These are phyloP conservation scores for Sparassis latifolia DNA, from an alignment of 1,284 basidiomycete species.

Conservation along the genomic window DNA sequence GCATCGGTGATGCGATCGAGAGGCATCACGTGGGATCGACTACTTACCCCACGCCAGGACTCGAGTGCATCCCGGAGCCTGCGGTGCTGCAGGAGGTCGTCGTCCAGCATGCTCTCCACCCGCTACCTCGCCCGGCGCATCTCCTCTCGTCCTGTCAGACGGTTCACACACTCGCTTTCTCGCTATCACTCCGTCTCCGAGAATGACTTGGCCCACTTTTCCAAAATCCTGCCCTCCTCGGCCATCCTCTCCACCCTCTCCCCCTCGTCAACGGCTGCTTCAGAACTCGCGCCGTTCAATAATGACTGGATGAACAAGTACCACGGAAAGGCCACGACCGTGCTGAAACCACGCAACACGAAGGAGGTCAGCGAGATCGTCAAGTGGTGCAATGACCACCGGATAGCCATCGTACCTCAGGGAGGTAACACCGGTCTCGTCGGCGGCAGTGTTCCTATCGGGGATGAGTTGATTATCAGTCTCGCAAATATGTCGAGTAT, in stretches of 20 bases:
- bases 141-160: conserved; percentile 8
- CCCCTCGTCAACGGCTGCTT: conserved; percentile 37
- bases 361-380: conserved; percentile 86
- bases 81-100: background rate
- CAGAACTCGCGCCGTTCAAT: conserved; percentile 83
- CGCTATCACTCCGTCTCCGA: conserved; percentile 41
- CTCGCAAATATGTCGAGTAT: conserved; percentile 82
- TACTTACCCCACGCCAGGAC: conserved; percentile 31
- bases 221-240: conserved; percentile 49
- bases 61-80: conserved; percentile 57
- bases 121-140: conserved; percentile 15
- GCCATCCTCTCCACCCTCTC: conserved; percentile 63
- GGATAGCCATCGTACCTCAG: conserved; percentile 90
- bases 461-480: conserved; percentile 86
- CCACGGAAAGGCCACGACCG: conserved; percentile 75
- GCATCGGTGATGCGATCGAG: too few species aligned
- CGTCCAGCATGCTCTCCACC: conserved; percentile 13
- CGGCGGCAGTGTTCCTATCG: conserved; percentile 89
- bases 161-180: conserved; percentile 15
- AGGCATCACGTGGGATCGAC: too few species aligned
- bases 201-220: conserved; percentile 58
- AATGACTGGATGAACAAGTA: conserved; percentile 99
- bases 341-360: conserved; percentile 86
- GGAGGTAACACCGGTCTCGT: conserved; percentile 98
- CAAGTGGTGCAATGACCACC: conserved; percentile 74